A percentile compares a stretch with the other conserved stretches of the same genome.
Conservation (phyloP, 345 rosid species). For the Sonneratia alba region DNA sequence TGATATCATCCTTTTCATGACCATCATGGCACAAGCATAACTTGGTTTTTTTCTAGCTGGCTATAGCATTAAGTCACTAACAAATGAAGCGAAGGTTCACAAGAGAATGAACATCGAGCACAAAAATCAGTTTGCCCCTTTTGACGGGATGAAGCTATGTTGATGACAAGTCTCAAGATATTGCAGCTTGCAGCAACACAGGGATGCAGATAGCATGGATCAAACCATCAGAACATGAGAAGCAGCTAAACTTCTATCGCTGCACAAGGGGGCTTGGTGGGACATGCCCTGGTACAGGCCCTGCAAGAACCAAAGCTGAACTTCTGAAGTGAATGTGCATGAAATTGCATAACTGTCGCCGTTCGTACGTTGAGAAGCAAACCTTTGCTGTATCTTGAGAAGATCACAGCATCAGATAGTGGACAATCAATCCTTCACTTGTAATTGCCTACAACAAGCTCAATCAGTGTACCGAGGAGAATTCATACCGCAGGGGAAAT, state of each 20-base stretch:
- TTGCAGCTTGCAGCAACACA: background rate
- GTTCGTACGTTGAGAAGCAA: too few species aligned
- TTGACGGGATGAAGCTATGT: too few species aligned
- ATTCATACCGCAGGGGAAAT: background rate
- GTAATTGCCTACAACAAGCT: background rate
- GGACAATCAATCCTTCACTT: background rate
- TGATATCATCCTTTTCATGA: too few species aligned
- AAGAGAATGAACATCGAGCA: too few species aligned
- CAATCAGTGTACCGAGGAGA: background rate
- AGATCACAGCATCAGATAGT: background rate
- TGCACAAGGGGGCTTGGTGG: background rate
- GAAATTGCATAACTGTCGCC: background rate
- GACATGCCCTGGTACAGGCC: background rate
- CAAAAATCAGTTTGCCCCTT: too few species aligned
- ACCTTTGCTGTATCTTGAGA: too few species aligned
- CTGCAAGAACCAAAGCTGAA: background rate
- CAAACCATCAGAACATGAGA: background rate
- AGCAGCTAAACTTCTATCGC: too few species aligned
- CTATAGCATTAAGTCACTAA: too few species aligned
- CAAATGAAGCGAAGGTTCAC: too few species aligned
- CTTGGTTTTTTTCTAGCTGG: too few species aligned
- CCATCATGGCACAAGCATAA: too few species aligned
- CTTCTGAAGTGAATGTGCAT: background rate
- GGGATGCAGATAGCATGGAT: background rate
- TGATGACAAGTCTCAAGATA: background rate